These are phyloP conservation scores for Penicillium oxalicum DNA, from an alignment of 2,329 filamentous ascomycete genomes.

Conservation along the genomic window DNA sequence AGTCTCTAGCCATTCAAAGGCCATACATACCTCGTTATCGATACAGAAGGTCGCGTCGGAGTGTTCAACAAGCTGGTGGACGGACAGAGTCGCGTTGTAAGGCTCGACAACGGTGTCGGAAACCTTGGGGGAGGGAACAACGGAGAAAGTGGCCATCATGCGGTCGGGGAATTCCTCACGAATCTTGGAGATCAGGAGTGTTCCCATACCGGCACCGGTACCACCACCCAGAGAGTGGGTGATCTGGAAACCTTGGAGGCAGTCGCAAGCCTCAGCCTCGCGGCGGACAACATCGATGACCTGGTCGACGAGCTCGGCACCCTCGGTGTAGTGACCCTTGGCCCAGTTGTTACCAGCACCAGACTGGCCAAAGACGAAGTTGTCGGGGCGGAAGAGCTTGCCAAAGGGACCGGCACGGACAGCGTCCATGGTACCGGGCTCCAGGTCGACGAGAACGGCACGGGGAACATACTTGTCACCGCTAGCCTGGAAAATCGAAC, in stretches of 20 bases:
- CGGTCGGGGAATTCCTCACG: slow-evolving; percentile 99
- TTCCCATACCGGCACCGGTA: slow-evolving; percentile 99
- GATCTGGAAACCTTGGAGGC: slow-evolving; percentile 99
- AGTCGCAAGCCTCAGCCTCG: slow-evolving; percentile 98
- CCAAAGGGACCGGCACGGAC: slow-evolving; percentile 97
- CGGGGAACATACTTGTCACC: slow-evolving; percentile 99
- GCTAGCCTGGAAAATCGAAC: slow-evolving; percentile 59
- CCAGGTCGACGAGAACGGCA: slow-evolving; percentile 97
- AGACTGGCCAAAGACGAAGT: slow-evolving; percentile 99
- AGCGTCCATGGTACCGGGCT: slow-evolving; percentile 99
- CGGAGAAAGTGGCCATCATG: slow-evolving; percentile 99
- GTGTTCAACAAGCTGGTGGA: slow-evolving; percentile 99
- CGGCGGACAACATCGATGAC: slow-evolving; percentile 97
- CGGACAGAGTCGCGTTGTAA: slow-evolving; percentile 98
- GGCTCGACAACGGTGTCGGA: slow-evolving; percentile 99
- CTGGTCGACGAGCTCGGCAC: slow-evolving; percentile 96
- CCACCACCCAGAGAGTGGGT: slow-evolving; percentile 99
- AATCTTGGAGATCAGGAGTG: slow-evolving; percentile 99
- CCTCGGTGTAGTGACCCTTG: slow-evolving; percentile 99
- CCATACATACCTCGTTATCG: slow-evolving; percentile 78
- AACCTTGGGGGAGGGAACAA: slow-evolving; percentile 97
- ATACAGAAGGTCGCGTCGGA: slow-evolving; percentile 99
- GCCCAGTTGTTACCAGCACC: slow-evolving; percentile 99
- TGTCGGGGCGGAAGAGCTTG: slow-evolving; percentile 98
- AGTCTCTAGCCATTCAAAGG: not conserved